Base-by-base conservation (phyloP, 192 early-diverging fungal species). In the Coemansia sp. region DNA sequence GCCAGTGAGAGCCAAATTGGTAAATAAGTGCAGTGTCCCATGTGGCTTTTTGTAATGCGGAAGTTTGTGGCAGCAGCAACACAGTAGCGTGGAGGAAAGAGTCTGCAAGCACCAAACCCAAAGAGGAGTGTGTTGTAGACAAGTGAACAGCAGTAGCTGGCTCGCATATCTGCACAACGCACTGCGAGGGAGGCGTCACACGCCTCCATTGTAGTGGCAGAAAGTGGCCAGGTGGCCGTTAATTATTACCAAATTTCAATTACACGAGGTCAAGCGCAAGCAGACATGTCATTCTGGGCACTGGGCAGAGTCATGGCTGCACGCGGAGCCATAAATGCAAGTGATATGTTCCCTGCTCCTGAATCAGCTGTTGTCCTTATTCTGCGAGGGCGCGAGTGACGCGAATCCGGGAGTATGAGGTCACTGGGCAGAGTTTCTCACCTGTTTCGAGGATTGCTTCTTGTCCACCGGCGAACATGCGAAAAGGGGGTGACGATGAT, bases 151-250 rank as follows among this genome's bases (percentile, higher is more conserved):
- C 29, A 32, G 29, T 32, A 32, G 29, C 29, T 24, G 50, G 25
- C 51, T 25, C 51, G 14, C 51, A 53, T 24, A 53, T 53, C 22
- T 53, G 22, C 29, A 32, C 29, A 32, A 32, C 29, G 29, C 53
- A 24, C 53, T 55, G 53, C 25, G 53, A 55, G 53, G 53, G 53
- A 55, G 23, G 25, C 23, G 53, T 55, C 53, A 55, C 53, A 55
- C 53, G 53, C 23, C 27, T 25, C 53, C 19, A 55, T 55, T 55
- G 23, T 25, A 0, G 14, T 55, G 12, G 27, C 24, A 29, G 6
- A 32, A 25, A 25, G 29, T 29, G 53, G 2, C 5, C 53, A 55
- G 41, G 15, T 43, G 41, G 41, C 8, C 29, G 9, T 55, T 55
- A 55, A 55, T 55, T 29, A 55, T 55, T 22, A 55, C 53, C 53